Evolutionary conservation across 2,329 filamentous ascomycete genomes (phyloP).

Genomic region (Parastagonospora avenae): DNA sequence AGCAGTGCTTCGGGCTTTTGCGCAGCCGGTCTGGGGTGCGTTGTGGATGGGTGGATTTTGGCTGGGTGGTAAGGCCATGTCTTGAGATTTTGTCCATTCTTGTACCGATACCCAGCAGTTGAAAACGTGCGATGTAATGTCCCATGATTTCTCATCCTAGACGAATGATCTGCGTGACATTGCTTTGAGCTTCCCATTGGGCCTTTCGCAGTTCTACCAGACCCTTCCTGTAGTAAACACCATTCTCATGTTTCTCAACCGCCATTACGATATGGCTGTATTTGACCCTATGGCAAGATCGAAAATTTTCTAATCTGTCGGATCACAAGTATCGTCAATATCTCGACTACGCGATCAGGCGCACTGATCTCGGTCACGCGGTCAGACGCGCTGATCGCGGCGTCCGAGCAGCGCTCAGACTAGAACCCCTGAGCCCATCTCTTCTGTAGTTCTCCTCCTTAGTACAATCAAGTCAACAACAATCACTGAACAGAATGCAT

Average conservation of each 20-base stretch:
- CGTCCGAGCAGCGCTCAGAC: too few species aligned
- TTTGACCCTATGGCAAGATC: neutral
- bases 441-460: too few species aligned
- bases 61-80: conserved; percentile 39
- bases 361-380: too few species aligned
- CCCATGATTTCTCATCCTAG: neutral
- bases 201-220: neutral
- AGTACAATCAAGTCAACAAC: too few species aligned
- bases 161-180: neutral
- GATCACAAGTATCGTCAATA: too few species aligned
- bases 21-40: conserved; percentile 56
- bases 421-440: too few species aligned
- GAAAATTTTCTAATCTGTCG: neutral
- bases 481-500: too few species aligned
- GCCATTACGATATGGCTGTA: neutral
- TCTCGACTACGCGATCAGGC: too few species aligned
- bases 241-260: neutral
- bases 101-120: neutral
- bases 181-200: neutral
- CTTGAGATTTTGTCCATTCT: neutral
- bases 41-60: conserved; percentile 55
- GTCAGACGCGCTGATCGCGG: too few species aligned
- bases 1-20: conserved; percentile 52
- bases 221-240: neutral
- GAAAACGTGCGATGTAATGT: neutral